Evolutionary conservation across 129 eudicot species (phyloP), one percentile per base, ranked within the genome.

Genomic region (Tanacetum coccineum): DNA sequence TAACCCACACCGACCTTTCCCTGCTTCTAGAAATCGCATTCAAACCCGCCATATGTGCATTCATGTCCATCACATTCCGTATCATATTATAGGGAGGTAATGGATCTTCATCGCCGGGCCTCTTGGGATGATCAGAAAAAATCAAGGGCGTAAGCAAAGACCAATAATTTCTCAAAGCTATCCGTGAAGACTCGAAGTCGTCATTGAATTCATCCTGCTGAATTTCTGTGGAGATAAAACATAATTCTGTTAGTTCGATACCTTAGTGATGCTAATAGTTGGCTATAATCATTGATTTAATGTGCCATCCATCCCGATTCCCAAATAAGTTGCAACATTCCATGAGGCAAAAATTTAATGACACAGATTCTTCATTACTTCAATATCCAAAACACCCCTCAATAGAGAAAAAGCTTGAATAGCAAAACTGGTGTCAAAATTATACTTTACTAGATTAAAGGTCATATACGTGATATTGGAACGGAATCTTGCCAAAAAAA

Each of bases 71-170:
- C 71, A 93, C 95, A 75, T 93, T 93, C 9, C 98, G 82, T 20
- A 89, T 73, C 98, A 93, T 89, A 67, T 93, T 93, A 81, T 86
- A 88, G 63, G 98, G 98, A 74, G 98, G 96, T 66, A 86, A 57
- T 4, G 98, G 98, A 68, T 93, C 98, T 84, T 93, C 98, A 54
- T 93, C 98, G 22, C 96, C 98, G 3, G 96, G 96, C 74, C 98
- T 82, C 75, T 93, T 93, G 21, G 98, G 98, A 75, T 93, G 98
- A 83, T 93, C 98, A 64, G 98, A 93, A 74, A 93, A 93, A 15
- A 93, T 93, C 75, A 93, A 77, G 48, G 98, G 98, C 12, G 96
- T 81, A 63, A 93, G 91, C 80, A 93, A 79, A 20, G 98, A 88
- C 98, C 98, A 93, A 78, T 93, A 93, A 71, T 88, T 88, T 74